Percentiles rank a stretch among this genome's conserved stretches.
phyloP scores from a whole-genome alignment of 2,329 filamentous ascomycete species.

The Basipetospora sp. region DNA sequence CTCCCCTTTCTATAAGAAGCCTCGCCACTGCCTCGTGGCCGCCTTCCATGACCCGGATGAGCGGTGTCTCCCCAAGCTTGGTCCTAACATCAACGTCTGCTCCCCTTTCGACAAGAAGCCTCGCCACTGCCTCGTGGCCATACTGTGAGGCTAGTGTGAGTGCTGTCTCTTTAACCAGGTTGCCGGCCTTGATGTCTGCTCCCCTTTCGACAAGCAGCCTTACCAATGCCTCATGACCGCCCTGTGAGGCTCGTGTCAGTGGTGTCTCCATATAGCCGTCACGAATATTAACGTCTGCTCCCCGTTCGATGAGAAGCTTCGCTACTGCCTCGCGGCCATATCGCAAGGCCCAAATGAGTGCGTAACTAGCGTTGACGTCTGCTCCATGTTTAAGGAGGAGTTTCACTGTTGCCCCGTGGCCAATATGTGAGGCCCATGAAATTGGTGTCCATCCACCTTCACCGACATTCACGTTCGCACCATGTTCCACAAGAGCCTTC shows the following conservation, averaged over 20 bases:
- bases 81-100: background rate
- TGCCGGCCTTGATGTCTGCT: background rate
- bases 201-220: conserved; percentile 6
- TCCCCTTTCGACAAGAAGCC: conserved; percentile 7
- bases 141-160: too few relatives aligned
- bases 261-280: conserved; percentile 4
- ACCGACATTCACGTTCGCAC: conserved; percentile 6
- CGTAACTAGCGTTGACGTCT: conserved; percentile 6
- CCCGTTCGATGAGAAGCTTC: conserved; percentile 11
- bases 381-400: conserved; percentile 12
- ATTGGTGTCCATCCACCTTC: background rate
- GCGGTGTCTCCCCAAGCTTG: too few relatives aligned
- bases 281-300: conserved; percentile 7
- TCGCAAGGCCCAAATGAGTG: conserved; percentile 7
- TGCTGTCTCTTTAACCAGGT: too few relatives aligned
- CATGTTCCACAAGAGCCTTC: conserved; percentile 11
- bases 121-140: conserved; percentile 1
- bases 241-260: conserved; percentile 6
- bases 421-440: conserved; percentile 1
- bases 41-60: too few relatives aligned
- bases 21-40: conserved; percentile 1
- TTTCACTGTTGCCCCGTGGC: conserved; percentile 12
- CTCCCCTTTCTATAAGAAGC: conserved; percentile 7
- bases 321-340: conserved; percentile 12
- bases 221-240: conserved; percentile 4